phyloP scores from a whole-genome alignment of 2,329 filamentous ascomycete species.

The Aurifilum marmelostoma region DNA sequence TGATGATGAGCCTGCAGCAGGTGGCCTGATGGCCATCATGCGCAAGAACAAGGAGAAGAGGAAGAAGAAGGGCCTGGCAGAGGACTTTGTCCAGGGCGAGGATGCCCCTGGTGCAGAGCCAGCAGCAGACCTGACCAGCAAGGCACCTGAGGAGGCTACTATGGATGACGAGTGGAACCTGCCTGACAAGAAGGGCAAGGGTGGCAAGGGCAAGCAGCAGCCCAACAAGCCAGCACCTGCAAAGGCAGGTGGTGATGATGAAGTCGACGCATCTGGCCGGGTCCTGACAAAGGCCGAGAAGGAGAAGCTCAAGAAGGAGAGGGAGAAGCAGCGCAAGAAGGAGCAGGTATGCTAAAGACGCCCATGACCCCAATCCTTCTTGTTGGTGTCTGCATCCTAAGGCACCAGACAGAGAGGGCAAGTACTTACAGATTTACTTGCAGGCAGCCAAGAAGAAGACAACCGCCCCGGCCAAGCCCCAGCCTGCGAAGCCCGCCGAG shows the following conservation, averaged over 20 bases:
- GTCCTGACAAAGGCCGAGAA: conserved; percentile 98
- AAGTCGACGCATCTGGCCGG: conserved; percentile 61
- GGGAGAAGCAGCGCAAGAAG: conserved; percentile 98
- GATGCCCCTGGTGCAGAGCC: conserved; percentile 49
- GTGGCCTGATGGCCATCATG: conserved; percentile 76
- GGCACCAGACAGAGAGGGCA: background rate
- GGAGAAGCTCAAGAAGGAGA: conserved; percentile 96
- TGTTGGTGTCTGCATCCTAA: too few species aligned
- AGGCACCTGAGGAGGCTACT: conserved; percentile 79
- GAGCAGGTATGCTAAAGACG: conserved; percentile 73
- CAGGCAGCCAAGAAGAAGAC: conserved; percentile 86
- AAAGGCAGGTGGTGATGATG: conserved; percentile 47
- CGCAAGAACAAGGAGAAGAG: conserved; percentile 83
- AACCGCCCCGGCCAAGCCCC: conserved; percentile 49
- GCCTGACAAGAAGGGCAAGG: conserved; percentile 76
- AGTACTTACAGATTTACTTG: conserved; percentile 23
- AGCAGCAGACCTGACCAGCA: conserved; percentile 51
- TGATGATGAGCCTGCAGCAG: conserved; percentile 56
- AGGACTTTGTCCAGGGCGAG: conserved; percentile 76
- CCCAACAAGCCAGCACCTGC: conserved; percentile 49
- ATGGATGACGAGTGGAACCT: conserved; percentile 85
- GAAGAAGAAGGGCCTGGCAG: conserved; percentile 81
- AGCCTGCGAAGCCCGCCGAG: conserved; percentile 57
- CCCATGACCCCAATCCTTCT: too few species aligned
- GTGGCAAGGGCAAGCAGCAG: conserved; percentile 54